Evolutionary conservation across 305 asterid species (phyloP).

Genomic region (Petunia hybrid): DNA sequence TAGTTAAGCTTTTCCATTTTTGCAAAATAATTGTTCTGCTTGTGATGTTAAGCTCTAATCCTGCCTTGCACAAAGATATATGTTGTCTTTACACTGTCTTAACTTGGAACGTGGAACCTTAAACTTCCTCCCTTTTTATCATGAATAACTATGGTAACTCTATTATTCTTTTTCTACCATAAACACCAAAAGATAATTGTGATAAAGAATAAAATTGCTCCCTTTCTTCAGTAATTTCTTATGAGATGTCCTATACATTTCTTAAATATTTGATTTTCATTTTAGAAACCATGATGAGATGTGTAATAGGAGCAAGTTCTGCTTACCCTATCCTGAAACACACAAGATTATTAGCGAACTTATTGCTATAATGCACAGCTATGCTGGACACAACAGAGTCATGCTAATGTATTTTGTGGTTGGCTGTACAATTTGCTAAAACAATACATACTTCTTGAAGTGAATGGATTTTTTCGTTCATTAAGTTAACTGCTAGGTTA

Average conservation of each 20-base stretch:
- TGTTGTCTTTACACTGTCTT: not conserved
- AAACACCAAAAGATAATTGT: too few species aligned
- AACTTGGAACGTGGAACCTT: not conserved
- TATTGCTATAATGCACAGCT: not conserved
- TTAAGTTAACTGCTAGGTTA: too few species aligned
- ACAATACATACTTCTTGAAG: too few species aligned
- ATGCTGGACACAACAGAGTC: not conserved
- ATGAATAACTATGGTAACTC: not conserved
- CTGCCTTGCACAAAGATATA: not conserved
- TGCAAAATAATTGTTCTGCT: too few species aligned
- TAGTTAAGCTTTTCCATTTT: not conserved
- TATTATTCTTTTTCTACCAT: not conserved
- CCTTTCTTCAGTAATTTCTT: not conserved
- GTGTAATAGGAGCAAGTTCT: not conserved
- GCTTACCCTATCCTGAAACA: not conserved
- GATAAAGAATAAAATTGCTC: not conserved
- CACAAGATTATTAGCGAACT: not conserved
- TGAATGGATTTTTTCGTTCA: too few species aligned
- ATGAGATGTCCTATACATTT: not conserved
- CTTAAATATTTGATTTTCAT: not conserved
- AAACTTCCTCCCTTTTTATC: not conserved
- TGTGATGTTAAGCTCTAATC: slow-evolving; percentile 18
- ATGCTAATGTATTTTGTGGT: not conserved
- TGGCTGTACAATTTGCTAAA: not conserved
- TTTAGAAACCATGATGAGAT: not conserved